Percentiles rank a stretch among this genome's conserved stretches.
These are phyloP conservation scores for Chamaecrista fasciculata DNA, from an alignment of 306 rosid genomes.

Conservation along the genomic window DNA sequence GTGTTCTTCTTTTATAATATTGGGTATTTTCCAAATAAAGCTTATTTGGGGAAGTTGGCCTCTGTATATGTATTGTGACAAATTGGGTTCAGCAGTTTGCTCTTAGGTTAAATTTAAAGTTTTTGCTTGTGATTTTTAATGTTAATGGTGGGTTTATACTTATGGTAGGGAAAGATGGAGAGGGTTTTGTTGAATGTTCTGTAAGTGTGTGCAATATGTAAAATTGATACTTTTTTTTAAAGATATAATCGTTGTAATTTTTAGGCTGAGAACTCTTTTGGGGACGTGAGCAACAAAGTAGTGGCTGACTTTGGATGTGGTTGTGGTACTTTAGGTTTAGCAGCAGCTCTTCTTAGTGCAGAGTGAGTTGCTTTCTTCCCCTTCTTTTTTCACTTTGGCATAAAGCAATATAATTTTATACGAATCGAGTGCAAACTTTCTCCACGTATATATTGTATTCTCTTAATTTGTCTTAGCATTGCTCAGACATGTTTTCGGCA, in stretches of 20 bases:
- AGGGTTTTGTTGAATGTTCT: neutral
- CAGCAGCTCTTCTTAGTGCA: constrained; percentile 83
- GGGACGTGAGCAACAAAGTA: constrained; percentile 71
- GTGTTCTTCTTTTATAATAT: neutral
- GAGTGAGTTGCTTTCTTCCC: constrained; percentile 61
- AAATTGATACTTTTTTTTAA: neutral
- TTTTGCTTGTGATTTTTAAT: constrained; percentile 9
- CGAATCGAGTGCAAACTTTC: neutral
- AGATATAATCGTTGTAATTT: neutral
- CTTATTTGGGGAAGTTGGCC: neutral
- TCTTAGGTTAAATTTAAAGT: constrained; percentile 1
- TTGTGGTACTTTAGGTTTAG: constrained; percentile 84
- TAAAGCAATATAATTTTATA: neutral
- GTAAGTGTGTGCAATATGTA: neutral
- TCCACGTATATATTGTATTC: constrained; percentile 21
- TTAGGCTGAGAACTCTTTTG: constrained; percentile 96
- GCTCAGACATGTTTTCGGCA: constrained; percentile 80
- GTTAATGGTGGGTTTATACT: neutral
- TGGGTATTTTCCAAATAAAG: no score
- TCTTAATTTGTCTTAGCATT: constrained; percentile 41
- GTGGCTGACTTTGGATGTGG: constrained; percentile 99
- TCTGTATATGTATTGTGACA: neutral
- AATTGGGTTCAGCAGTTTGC: neutral
- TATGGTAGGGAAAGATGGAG: constrained; percentile 7
- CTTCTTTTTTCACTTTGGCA: neutral